Conservation (phyloP, 345 rosid species). For the Lumnitzera racemosa region DNA sequence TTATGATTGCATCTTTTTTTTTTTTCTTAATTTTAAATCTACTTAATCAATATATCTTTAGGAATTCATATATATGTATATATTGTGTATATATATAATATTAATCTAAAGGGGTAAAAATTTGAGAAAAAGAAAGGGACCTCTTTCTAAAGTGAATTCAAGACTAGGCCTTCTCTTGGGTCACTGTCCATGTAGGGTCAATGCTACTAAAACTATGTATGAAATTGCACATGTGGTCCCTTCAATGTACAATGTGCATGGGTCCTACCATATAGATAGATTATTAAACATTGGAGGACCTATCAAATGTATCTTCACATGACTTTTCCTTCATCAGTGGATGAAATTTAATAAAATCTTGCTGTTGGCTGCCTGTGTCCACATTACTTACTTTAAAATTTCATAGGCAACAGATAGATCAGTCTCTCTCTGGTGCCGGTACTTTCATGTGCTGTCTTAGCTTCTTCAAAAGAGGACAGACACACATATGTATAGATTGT, state of each 20-base stretch:
- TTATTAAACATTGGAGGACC: conserved; percentile 10
- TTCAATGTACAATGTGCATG: conserved; percentile 18
- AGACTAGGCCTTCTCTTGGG: background rate
- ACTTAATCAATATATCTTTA: no score
- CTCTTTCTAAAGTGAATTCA: no score
- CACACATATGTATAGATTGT: no score
- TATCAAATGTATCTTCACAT: conserved; percentile 41
- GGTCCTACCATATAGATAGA: conserved; percentile 19
- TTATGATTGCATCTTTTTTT: no score
- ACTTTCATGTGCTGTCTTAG: conserved; percentile 2
- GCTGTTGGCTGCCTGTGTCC: conserved; percentile 7
- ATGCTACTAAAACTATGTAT: background rate
- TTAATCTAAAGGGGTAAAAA: background rate
- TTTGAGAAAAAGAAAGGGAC: background rate
- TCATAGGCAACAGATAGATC: background rate
- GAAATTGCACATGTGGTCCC: conserved; percentile 26
- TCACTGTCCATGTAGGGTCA: conserved; percentile 6
- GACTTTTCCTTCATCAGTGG: conserved; percentile 63
- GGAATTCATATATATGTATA: no score
- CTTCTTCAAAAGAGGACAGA: no score
- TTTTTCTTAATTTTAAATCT: no score
- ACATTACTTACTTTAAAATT: conserved; percentile 21
- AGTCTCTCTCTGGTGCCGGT: background rate
- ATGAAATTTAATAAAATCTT: conserved; percentile 31
- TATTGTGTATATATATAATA: no score